Evolutionary conservation across 352 stramenopile genomes (phyloP).

Genomic region (Globisporangium irregulare): DNA sequence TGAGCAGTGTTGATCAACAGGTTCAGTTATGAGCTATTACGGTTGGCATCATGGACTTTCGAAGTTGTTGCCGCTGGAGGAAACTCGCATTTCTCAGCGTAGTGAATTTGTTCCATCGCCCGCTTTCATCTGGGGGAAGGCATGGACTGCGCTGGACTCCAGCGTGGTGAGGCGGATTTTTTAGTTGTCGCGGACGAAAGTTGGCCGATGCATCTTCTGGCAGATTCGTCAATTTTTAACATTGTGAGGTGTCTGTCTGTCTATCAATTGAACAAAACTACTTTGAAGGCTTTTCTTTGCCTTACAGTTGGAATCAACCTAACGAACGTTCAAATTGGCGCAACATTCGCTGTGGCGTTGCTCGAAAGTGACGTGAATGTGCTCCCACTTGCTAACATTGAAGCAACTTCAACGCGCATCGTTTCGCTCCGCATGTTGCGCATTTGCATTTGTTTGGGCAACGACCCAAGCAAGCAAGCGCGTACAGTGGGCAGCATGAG

Average conservation of each 20-base stretch:
- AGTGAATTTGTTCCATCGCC: neutral
- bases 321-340: neutral
- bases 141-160: neutral
- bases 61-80: neutral
- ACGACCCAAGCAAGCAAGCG: too few species aligned
- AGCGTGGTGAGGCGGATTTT: neutral
- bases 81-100: neutral
- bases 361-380: neutral
- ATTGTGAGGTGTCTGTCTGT: neutral
- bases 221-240: neutral
- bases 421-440: neutral
- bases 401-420: neutral
- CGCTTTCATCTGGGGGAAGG: neutral
- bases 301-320: neutral
- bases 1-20: too few species aligned
- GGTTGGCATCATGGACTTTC: neutral
- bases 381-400: neutral
- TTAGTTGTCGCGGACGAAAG: neutral
- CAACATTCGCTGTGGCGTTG: neutral
- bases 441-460: neutral
- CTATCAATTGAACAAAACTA: neutral
- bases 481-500: conserved; percentile 29
- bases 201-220: neutral
- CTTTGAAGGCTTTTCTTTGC: neutral
- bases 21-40: too few species aligned